Conservation (phyloP, 768 basidiomycete species). For the Megacollybia marginata region DNA sequence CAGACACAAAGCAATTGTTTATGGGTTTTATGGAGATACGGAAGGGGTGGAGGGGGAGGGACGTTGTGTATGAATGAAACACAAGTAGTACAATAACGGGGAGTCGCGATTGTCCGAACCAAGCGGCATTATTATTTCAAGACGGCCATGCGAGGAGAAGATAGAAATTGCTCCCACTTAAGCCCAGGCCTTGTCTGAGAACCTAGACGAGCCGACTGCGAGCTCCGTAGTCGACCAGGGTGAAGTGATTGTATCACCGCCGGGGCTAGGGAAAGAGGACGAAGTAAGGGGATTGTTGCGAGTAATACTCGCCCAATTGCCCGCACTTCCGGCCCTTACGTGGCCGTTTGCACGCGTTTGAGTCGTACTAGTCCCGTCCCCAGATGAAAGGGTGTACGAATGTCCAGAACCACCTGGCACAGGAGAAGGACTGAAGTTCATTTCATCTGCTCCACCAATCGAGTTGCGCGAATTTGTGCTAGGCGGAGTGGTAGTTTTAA, state of each 20-base stretch:
- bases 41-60: too few relatives aligned
- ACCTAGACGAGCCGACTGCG: slow-evolving; percentile 39
- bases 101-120: slow-evolving; percentile 31
- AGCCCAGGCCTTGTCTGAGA: slow-evolving; percentile 57
- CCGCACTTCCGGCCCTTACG: slow-evolving; percentile 72
- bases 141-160: slow-evolving; percentile 15
- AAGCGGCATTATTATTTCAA: slow-evolving; percentile 27
- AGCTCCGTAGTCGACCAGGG: slow-evolving; percentile 56
- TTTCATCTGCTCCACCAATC: slow-evolving; percentile 66
- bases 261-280: slow-evolving; percentile 48
- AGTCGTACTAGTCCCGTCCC: slow-evolving; percentile 27
- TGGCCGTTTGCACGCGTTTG: slow-evolving; percentile 52
- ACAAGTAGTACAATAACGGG: background rate
- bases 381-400: slow-evolving; percentile 35
- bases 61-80: background rate
- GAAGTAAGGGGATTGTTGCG: slow-evolving; percentile 46
- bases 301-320: slow-evolving; percentile 66
- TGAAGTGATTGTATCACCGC: slow-evolving; percentile 45
- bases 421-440: slow-evolving; percentile 52
- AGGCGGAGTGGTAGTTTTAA: slow-evolving; percentile 17
- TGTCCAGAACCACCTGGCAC: slow-evolving; percentile 36
- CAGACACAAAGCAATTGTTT: background rate
- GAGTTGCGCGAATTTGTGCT: slow-evolving; percentile 61
- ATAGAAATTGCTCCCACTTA: slow-evolving; percentile 19
- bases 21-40: background rate